Evolutionary conservation across 2,329 filamentous ascomycete species (phyloP).

Genomic region (Xylaria sp.): DNA sequence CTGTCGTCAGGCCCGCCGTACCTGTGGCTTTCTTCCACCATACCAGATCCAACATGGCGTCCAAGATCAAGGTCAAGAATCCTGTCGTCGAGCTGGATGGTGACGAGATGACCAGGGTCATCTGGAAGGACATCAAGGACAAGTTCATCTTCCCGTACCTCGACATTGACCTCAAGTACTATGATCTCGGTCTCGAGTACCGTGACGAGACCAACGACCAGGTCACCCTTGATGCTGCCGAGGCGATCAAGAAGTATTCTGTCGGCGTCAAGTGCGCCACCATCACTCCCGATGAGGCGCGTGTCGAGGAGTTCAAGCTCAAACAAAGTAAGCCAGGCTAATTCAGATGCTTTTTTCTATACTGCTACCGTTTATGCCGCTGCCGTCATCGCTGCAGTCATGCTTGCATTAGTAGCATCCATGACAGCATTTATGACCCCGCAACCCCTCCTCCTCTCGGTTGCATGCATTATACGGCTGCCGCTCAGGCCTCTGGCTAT

Average conservation of each 20-base stretch:
- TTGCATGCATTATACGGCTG: constrained; percentile 18
- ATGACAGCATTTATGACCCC: constrained; percentile 22
- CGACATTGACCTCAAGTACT: constrained; percentile 98
- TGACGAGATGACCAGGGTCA: constrained; percentile 96
- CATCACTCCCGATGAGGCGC: constrained; percentile 96
- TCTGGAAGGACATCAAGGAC: constrained; percentile 99
- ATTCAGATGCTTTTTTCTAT: not conserved
- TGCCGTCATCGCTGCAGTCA: constrained; percentile 30
- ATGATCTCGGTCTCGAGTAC: constrained; percentile 88
- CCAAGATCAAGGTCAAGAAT: constrained; percentile 99
- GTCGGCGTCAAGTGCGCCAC: constrained; percentile 99
- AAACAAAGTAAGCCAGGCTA: constrained; percentile 81
- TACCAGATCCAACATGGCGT: constrained; percentile 64
- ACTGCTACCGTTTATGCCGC: not conserved
- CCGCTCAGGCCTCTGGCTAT: constrained; percentile 13
- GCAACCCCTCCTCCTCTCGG: constrained; percentile 1
- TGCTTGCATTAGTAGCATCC: constrained; percentile 37
- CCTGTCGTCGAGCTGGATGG: constrained; percentile 98
- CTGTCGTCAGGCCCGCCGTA: constrained; percentile 41
- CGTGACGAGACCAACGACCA: constrained; percentile 96
- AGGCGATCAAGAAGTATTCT: constrained; percentile 98
- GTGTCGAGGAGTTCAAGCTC: constrained; percentile 97
- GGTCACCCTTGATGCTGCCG: constrained; percentile 93
- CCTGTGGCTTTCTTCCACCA: constrained; percentile 50
- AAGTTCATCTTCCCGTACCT: constrained; percentile 98